These are phyloP conservation scores for Raddia distichophylla DNA, from an alignment of 176 grass and related monocot genomes.

Conservation along the genomic window DNA sequence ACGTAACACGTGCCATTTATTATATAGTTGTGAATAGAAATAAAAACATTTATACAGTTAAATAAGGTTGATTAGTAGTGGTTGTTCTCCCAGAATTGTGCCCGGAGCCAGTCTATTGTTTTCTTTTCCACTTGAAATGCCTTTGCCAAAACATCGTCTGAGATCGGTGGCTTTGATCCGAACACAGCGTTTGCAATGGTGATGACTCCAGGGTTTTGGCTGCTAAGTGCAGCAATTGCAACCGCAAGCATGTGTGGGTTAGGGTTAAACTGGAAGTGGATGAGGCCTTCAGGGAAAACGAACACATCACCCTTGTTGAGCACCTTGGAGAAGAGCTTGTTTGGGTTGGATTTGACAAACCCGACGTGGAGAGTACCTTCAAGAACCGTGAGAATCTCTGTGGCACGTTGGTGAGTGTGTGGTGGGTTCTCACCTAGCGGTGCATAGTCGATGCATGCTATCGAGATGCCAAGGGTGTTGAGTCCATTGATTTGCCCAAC, in stretches of 20 bases:
- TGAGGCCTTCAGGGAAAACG: constrained; percentile 37
- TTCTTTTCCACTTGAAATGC: constrained; percentile 45
- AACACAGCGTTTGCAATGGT: constrained; percentile 47
- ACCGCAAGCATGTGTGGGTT: constrained; percentile 3
- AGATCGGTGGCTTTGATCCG: constrained; percentile 42
- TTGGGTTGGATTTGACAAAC: constrained; percentile 44
- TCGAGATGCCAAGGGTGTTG: constrained; percentile 7
- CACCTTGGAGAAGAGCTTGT: constrained; percentile 46
- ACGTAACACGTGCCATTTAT: no score
- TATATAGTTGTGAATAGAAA: no score
- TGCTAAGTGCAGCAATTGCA: constrained; percentile 16
- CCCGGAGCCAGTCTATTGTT: constrained; percentile 39
- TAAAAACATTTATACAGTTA: no score
- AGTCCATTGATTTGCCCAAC: constrained; percentile 16
- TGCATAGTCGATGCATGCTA: constrained; percentile 15
- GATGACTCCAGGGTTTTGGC: constrained; percentile 47
- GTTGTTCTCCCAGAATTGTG: constrained; percentile 47
- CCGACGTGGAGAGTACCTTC: constrained; percentile 47
- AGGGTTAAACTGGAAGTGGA: constrained; percentile 49
- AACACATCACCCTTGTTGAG: constrained; percentile 37
- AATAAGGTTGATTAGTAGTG: background rate
- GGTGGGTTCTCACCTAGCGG: constrained; percentile 21
- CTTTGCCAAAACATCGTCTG: constrained; percentile 50
- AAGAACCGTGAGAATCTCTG: background rate
- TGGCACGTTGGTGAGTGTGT: constrained; percentile 42